These are phyloP conservation scores for Gleditsia sinensis DNA, from an alignment of 306 rosid species.

Conservation along the genomic window DNA sequence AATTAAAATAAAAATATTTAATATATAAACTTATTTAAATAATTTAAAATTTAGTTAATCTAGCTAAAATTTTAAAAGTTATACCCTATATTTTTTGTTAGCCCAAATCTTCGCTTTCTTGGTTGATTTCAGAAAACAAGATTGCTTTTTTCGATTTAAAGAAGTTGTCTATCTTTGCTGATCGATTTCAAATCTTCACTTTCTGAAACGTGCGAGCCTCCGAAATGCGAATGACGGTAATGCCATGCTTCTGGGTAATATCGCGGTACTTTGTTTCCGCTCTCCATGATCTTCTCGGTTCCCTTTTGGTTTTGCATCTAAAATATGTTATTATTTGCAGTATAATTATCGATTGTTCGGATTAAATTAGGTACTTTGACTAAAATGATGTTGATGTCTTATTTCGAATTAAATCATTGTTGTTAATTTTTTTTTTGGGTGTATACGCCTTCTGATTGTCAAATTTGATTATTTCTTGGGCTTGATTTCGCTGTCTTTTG, in stretches of 20 bases:
- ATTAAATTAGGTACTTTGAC: neutral
- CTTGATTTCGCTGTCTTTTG: conserved; percentile 18
- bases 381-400: neutral
- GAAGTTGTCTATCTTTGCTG: too few relatives aligned
- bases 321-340: conserved; percentile 7
- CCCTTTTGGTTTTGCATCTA: conserved; percentile 48
- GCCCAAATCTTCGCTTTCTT: too few relatives aligned
- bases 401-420: conserved; percentile 2
- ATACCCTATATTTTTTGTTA: too few relatives aligned
- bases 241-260: conserved; percentile 14
- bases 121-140: too few relatives aligned
- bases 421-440: conserved; percentile 19
- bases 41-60: too few relatives aligned
- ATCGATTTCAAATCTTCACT: too few relatives aligned
- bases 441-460: conserved; percentile 6
- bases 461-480: conserved; percentile 21
- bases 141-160: too few relatives aligned
- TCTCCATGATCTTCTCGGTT: neutral
- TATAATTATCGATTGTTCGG: neutral
- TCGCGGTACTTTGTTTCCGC: neutral
- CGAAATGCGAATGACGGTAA: too few relatives aligned
- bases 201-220: too few relatives aligned
- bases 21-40: too few relatives aligned
- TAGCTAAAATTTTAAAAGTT: too few relatives aligned
- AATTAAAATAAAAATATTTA: too few relatives aligned